Base-by-base conservation (phyloP, 805 yeast genomes). In the Wickerhamomyces alni region DNA sequence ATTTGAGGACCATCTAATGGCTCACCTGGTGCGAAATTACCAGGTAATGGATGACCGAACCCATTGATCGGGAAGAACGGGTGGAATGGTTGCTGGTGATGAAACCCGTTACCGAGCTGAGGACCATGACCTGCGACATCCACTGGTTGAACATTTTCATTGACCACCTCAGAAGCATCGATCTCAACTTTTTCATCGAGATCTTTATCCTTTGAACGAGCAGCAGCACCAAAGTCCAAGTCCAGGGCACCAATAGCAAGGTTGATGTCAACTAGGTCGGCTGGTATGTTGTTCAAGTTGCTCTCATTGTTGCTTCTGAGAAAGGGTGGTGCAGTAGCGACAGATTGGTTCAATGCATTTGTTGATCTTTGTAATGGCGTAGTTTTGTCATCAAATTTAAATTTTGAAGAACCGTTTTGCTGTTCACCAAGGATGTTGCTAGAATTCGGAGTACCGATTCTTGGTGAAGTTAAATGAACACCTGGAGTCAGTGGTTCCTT, bases 101-200 rank as follows among this genome's bases (percentile, higher is more conserved):
- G 47, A 18, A 44, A 48, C 17, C 42, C 42, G 16, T 45, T 41
- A 27, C 33, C 40, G 17, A 30, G 16, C 12, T 30, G 33, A 6
- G 33, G 21, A 18, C 24, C 33, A 7, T 9, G 31, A 17, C 17
- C 12, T 26, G 8, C 28, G n/a, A 26, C n/a, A 26, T 10, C 13
- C 12, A 9, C n/a, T 8, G 28, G 12, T 11, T 10, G n/a, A 26
- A 26, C 28, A 11, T 26, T 8, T 16, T 25, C 32, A 37, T 31
- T 13, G 17, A 8, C 26, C 8, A 11, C 8, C 11, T 8, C 26
- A 8, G 26, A 11, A 8, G 31, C 13, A 12, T 62, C 61, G 12
- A 56, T 59, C 24, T 56, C 57, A n/a, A 63, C 59, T 11, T 60
- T 62, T 13, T 61, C 59, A 18, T 59, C 53, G 33, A 31, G 22